Percentiles rank a stretch among this genome's conserved stretches.
These are phyloP conservation scores for Aspergillus bridgeri DNA, from an alignment of 495 filamentous ascomycete genomes.

Conservation along the genomic window DNA sequence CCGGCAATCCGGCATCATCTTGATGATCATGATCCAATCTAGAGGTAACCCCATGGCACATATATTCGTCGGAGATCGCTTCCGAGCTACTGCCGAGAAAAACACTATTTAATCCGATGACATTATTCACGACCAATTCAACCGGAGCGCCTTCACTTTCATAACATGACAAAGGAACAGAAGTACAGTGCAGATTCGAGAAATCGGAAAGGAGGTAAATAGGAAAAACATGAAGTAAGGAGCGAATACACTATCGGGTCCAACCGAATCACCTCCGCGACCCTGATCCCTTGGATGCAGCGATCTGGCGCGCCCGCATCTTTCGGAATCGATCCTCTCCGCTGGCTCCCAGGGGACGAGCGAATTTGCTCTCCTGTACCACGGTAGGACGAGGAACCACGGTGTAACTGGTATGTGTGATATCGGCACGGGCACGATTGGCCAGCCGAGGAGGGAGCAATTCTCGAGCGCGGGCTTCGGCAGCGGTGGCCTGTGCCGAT, in stretches of 20 bases:
- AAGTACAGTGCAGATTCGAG: not conserved
- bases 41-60: too few relatives aligned
- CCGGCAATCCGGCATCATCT: too few relatives aligned
- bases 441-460: constrained; percentile 65
- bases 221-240: constrained; percentile 2
- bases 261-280: constrained; percentile 17
- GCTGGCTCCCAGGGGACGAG: constrained; percentile 65
- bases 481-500: constrained; percentile 50
- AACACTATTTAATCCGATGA: not conserved
- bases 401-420: constrained; percentile 72
- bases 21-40: too few relatives aligned
- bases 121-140: not conserved
- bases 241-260: not conserved
- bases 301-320: constrained; percentile 70
- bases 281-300: constrained; percentile 46
- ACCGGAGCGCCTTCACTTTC: not conserved
- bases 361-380: constrained; percentile 47
- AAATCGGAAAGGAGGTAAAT: constrained; percentile 3
- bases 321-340: constrained; percentile 78
- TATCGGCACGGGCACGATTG: constrained; percentile 70
- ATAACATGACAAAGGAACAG: not conserved
- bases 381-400: constrained; percentile 67
- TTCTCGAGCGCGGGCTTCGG: constrained; percentile 63
- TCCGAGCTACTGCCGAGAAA: not conserved
- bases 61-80: not conserved